phyloP scores from a whole-genome alignment of 305 asterid species.

The Nicotiana rustica region DNA sequence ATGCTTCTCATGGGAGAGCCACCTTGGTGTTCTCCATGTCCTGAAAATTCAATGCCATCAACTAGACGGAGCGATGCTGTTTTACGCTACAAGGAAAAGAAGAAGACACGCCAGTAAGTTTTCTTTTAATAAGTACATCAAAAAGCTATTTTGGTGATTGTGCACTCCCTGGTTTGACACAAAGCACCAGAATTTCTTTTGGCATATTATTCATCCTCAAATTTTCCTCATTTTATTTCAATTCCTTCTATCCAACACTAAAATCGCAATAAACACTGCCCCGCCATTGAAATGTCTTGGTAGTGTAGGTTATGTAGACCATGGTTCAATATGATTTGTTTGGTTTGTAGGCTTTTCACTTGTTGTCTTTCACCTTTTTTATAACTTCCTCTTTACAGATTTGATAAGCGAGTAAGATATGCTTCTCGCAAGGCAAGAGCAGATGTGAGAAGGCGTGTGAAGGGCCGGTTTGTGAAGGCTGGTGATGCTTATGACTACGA shows the following conservation, averaged over 20 bases:
- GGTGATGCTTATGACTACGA: conserved; percentile 95
- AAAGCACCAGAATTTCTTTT: neutral
- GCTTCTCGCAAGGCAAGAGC: conserved; percentile 95
- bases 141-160: neutral
- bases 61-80: conserved; percentile 74
- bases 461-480: conserved; percentile 95
- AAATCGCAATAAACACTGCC: neutral
- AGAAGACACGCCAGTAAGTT: conserved; percentile 79
- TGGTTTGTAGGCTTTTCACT: neutral
- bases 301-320: neutral
- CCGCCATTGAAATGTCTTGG: neutral
- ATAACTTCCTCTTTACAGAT: conserved; percentile 47
- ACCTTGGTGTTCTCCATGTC: conserved; percentile 49
- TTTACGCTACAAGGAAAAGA: conserved; percentile 82
- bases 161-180: conserved; percentile 21
- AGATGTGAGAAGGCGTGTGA: conserved; percentile 88
- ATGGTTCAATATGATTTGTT: neutral
- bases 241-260: conserved; percentile 1
- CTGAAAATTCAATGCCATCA: conserved; percentile 58
- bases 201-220: neutral
- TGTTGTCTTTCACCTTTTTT: conserved; percentile 13
- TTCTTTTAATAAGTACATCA: conserved; percentile 4
- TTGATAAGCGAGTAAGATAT: conserved; percentile 90
- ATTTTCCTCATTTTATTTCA: neutral
- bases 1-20: conserved; percentile 60